Evolutionary conservation across 2,329 filamentous ascomycete genomes (phyloP), one percentile per base, ranked within the genome.

Genomic region (Davidsoniella virescens): DNA sequence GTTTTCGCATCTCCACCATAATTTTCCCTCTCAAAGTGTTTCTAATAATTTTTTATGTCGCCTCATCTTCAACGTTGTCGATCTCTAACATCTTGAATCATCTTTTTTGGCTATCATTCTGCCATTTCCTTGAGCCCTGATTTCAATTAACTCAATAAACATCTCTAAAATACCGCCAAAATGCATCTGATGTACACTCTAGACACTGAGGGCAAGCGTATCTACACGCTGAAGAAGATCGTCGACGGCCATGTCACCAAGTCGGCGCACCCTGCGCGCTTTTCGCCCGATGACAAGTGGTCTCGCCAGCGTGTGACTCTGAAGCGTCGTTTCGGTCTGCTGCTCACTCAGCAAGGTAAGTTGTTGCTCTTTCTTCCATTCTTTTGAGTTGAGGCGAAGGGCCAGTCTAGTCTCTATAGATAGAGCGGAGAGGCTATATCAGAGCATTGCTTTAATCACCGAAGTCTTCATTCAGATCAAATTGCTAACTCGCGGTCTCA

Each of bases 281-380:
- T 96, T 74, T 94, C 87, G 44, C 92, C 92, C 56, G 92, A 98
- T 69, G 92, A 98, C 75, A 94, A 95, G 75, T 96, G 93, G 76
- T 94, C 87, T 62, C 84, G 87, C 63, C 90, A 96, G 70, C 80
- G 92, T 59, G 87, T 96, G 46, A 93, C 87, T 17, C 75, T 96
- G 61, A 94, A 95, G 81, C 87, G 85, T 72, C 77, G 92, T 62
- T 96, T 94, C 63, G 82, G 82, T 45, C 74, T 95, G 56, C 78
- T 96, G 55, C 70, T 94, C 64, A 92, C 84, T 49, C 86, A 94
- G 73, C 82, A 71, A 64, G 70, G 72, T 76, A 56, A 56, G 70
- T 69, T 47, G 57, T 47, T 12, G 4, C 5, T 6, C 29, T 33
- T 33, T 33, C 29, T 12, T 33, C 29, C 12, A 33, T 33, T 33